phyloP scores from a whole-genome alignment of 1,139 yeast species.

The Meyerozyma sp. region DNA sequence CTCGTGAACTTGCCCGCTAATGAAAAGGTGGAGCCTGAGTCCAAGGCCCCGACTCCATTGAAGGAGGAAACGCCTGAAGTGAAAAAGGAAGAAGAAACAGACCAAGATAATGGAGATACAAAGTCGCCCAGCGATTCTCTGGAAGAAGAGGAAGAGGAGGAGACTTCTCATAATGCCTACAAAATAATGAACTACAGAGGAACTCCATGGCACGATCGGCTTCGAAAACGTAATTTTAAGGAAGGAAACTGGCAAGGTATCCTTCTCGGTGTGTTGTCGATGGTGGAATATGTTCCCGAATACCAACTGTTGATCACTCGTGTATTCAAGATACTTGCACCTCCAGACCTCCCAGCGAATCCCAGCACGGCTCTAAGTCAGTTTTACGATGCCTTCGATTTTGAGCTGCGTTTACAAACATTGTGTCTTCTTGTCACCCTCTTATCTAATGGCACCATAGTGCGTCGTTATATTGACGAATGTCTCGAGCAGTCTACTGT shows the following conservation, averaged over 20 bases:
- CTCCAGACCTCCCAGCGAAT: slow-evolving; percentile 45
- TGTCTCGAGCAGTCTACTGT: slow-evolving; percentile 61
- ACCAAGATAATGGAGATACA: neutral
- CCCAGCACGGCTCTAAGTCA: slow-evolving; percentile 44
- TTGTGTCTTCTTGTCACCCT: slow-evolving; percentile 55
- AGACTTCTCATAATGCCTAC: slow-evolving; percentile 43
- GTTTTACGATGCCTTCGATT: slow-evolving; percentile 44
- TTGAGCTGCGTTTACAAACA: slow-evolving; percentile 46
- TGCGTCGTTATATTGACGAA: slow-evolving; percentile 63
- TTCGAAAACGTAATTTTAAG: slow-evolving; percentile 67
- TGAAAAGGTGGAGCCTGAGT: slow-evolving; percentile 5
- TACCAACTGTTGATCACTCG: slow-evolving; percentile 43
- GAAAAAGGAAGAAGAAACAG: slow-evolving; percentile 6
- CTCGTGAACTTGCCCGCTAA: slow-evolving; percentile 37
- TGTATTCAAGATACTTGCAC: slow-evolving; percentile 52
- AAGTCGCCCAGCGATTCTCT: slow-evolving; percentile 1
- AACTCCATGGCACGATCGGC: slow-evolving; percentile 70
- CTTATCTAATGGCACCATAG: slow-evolving; percentile 51
- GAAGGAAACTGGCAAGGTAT: slow-evolving; percentile 86
- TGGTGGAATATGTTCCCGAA: slow-evolving; percentile 54
- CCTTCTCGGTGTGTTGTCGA: slow-evolving; percentile 63
- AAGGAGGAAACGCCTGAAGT: slow-evolving; percentile 5
- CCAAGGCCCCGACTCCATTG: slow-evolving; percentile 2
- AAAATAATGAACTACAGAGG: slow-evolving; percentile 57
- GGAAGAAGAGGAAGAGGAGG: slow-evolving; percentile 9